These are phyloP conservation scores for Setaria viridis DNA, from an alignment of 202 grass and related monocot species.

Conservation along the genomic window DNA sequence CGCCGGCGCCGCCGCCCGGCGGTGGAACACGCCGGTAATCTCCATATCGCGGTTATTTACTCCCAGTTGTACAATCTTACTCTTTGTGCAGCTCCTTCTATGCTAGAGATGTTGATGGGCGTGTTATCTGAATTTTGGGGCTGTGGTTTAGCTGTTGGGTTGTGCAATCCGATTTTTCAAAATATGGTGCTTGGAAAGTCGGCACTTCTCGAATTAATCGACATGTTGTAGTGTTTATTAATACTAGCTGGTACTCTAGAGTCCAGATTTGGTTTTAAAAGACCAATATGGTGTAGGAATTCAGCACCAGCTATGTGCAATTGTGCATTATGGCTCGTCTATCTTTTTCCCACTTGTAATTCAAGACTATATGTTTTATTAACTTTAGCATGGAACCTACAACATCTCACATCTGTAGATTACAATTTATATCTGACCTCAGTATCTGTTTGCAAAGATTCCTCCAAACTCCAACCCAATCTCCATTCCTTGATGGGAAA, in stretches of 20 bases:
- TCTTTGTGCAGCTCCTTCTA: background rate
- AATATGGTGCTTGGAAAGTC: background rate
- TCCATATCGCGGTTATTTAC: background rate
- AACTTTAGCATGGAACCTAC: background rate
- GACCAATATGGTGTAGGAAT: background rate
- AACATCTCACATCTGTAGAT: background rate
- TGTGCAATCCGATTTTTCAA: slow-evolving; percentile 2
- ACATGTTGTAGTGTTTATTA: background rate
- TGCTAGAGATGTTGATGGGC: background rate
- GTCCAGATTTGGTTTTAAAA: background rate
- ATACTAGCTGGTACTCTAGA: background rate
- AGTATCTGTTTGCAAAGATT: background rate
- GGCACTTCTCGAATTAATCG: background rate
- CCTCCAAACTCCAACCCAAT: background rate
- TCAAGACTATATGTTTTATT: background rate
- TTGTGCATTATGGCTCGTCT: background rate
- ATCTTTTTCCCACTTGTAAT: background rate
- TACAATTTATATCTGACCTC: background rate
- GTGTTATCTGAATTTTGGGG: background rate
- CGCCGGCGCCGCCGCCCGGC: background rate
- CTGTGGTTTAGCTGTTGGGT: background rate
- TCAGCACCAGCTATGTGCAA: background rate
- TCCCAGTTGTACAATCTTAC: background rate
- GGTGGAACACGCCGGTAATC: background rate
- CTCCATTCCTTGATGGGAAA: background rate